These are phyloP conservation scores for Cladosporium sp. DNA, from an alignment of 2,329 filamentous ascomycete species.

Conservation along the genomic window DNA sequence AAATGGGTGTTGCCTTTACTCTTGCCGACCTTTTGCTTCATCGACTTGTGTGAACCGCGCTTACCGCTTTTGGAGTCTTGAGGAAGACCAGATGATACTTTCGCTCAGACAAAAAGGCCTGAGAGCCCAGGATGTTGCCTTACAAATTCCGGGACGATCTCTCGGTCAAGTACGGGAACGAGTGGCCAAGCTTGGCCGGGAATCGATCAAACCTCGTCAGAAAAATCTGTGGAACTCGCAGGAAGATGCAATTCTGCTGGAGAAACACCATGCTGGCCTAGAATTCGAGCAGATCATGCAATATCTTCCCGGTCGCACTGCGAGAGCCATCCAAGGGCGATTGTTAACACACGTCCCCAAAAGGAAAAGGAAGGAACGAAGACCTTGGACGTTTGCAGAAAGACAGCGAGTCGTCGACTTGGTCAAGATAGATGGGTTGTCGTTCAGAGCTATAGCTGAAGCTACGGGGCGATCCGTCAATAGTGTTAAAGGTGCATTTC, in stretches of 20 bases:
- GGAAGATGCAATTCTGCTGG: neutral
- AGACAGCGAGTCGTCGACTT: no score
- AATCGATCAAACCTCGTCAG: neutral
- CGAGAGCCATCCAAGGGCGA: neutral
- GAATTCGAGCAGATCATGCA: neutral
- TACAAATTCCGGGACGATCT: neutral
- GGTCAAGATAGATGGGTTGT: no score
- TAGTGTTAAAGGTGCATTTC: no score
- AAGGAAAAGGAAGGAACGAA: no score
- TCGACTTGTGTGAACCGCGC: no score
- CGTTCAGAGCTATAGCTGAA: no score
- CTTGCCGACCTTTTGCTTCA: no score
- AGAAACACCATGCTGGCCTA: neutral
- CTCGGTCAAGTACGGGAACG: neutral
- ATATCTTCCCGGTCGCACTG: neutral
- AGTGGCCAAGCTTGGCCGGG: neutral
- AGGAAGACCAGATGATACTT: neutral
- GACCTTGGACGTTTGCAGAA: no score
- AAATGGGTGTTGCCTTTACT: no score
- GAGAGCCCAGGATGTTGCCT: neutral
- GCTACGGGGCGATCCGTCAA: no score
- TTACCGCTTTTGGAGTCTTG: no score
- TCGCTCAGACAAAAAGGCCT: neutral
- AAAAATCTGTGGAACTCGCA: neutral
- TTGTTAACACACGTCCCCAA: no score